Base-by-base conservation (phyloP, 495 filamentous ascomycete species). In the Bryoglossum gracile region DNA sequence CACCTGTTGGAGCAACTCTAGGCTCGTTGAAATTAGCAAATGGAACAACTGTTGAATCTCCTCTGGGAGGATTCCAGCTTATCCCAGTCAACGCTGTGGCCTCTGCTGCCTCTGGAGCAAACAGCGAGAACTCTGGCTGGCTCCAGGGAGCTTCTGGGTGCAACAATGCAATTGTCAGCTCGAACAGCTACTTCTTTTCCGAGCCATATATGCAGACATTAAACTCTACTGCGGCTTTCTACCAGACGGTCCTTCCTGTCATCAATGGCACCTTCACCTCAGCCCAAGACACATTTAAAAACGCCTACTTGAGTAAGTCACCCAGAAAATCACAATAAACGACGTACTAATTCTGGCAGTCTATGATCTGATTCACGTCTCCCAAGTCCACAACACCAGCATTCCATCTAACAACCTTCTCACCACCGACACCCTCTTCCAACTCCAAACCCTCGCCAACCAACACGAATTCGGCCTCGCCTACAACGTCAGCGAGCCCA, bases 41-140 rank as follows among this genome's bases (percentile, higher is more conserved):
- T 65, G 76, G 76, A 44, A 72, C 72, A 19, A 56, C 53, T n/a
- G 61, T 78, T 16, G 58, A 72, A 3, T 67, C 70, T 32, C 87
- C 87, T 1, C 59, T 91, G 26, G 65, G 68, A 24, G 86, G 87
- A 24, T 91, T 86, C 58, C 87, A 91, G 57, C 89, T 88, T 64
- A 73, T 76, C 60, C 90, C 86, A 62, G 86, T 84, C 64, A 56
- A 45, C n/a, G 81, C 81, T 6, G 45, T 65, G 11, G 32, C 51
- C 6, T 53, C 51, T 25, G 52, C 56, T 13, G 9, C 56, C 3
- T 41, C 37, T 16, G 69, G 81, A 23, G 88, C 88, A 64, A 60
- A 64, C 21, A 56, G 56, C 8, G 62, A 56, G 25, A 56, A 56
- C 36, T 53, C 49, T n/a, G 49, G 36, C 17, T 60, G 57, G 57